Conservation (phyloP, 805 yeast genomes). For the Starmera pachycereana region DNA sequence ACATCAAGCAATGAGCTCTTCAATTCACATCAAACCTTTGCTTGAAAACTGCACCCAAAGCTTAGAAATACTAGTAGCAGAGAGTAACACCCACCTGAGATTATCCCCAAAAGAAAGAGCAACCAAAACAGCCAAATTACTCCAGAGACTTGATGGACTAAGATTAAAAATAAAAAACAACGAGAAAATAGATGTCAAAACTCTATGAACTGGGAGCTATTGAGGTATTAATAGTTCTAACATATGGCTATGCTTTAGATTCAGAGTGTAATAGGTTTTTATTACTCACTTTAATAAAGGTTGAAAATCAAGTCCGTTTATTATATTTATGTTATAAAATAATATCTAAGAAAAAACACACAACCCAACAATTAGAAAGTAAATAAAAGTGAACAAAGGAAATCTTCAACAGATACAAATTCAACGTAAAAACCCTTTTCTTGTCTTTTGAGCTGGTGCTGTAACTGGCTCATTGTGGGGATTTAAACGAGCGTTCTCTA, state of each 20-base stretch:
- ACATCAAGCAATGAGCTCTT: background rate
- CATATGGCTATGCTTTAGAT: no score
- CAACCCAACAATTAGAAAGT: no score
- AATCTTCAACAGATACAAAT: background rate
- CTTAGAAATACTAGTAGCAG: no score
- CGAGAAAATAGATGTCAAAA: background rate
- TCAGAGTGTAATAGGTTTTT: no score
- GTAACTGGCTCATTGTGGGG: conserved; percentile 21
- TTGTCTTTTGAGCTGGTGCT: conserved; percentile 39
- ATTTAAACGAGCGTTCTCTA: conserved; percentile 51
- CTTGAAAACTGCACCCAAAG: no score
- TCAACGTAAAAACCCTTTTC: conserved; percentile 75
- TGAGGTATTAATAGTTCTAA: no score
- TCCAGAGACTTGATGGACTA: background rate
- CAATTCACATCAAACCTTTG: background rate
- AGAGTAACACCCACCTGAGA: background rate
- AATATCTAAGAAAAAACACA: no score
- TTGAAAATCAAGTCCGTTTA: no score
- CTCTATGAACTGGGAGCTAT: no score
- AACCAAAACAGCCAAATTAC: background rate
- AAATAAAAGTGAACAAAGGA: background rate
- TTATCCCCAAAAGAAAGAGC: background rate
- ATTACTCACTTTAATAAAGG: no score
- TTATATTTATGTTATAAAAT: no score
- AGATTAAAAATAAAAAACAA: background rate